A percentile compares a stretch with the other conserved stretches of the same genome.
Conservation (phyloP, 2,329 filamentous ascomycete species). For the Ascochyta clinopodiicola region DNA sequence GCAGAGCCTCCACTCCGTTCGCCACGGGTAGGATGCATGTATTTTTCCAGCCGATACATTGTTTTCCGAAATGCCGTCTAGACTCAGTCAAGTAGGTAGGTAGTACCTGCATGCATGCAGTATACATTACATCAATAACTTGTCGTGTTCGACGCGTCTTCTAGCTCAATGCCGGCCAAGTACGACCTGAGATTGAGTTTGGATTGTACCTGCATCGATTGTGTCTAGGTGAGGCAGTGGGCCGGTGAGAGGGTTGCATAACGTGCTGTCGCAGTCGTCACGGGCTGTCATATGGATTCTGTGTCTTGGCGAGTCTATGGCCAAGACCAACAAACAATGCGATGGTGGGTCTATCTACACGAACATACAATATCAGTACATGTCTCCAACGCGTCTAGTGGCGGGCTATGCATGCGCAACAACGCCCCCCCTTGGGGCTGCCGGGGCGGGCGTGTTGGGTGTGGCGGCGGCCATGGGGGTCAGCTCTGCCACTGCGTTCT, state of each 20-base stretch:
- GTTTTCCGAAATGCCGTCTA: background rate
- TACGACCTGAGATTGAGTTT: background rate
- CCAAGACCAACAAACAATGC: background rate
- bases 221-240: background rate
- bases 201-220: slow-evolving; percentile 12
- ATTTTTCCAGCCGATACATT: background rate
- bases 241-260: background rate
- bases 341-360: slow-evolving; percentile 17
- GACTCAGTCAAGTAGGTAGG: background rate
- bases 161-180: slow-evolving; percentile 1
- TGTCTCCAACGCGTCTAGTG: background rate
- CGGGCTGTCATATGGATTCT: too few species aligned
- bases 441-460: slow-evolving; percentile 34
- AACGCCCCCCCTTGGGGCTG: slow-evolving; percentile 48
- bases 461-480: slow-evolving; percentile 25
- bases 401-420: slow-evolving; percentile 40
- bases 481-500: slow-evolving; percentile 47
- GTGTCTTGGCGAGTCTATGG: background rate
- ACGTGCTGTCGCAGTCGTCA: too few species aligned
- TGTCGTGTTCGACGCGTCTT: slow-evolving; percentile 1
- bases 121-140: background rate
- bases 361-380: slow-evolving; percentile 21
- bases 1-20: slow-evolving; percentile 10
- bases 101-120: background rate
- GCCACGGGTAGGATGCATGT: background rate